These are phyloP conservation scores for Rhytidhysteron rufulum DNA, from an alignment of 2,329 filamentous ascomycete genomes.

Conservation along the genomic window DNA sequence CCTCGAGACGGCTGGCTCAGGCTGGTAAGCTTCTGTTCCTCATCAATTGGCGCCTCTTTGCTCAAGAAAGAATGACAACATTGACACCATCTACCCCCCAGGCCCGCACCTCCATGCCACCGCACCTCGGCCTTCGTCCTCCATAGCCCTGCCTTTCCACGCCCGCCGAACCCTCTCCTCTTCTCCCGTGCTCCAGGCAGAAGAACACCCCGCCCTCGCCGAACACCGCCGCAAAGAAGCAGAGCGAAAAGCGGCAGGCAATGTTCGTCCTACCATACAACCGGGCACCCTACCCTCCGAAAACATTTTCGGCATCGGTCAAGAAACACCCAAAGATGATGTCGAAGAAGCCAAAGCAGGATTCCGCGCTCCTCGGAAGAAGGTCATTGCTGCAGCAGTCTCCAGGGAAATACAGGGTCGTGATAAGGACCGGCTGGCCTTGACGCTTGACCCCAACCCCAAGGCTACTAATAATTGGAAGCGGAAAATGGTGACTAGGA, in stretches of 20 bases:
- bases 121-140: conserved; percentile 7
- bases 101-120: too few species aligned
- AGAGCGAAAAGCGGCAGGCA: conserved; percentile 27
- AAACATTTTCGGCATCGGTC: conserved; percentile 48
- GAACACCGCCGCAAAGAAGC: conserved; percentile 42
- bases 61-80: too few species aligned
- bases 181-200: background rate
- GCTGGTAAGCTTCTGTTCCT: conserved; percentile 50
- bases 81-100: too few species aligned
- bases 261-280: conserved; percentile 1
- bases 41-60: too few species aligned
- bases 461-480: conserved; percentile 69
- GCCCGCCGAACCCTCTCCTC: conserved; percentile 14
- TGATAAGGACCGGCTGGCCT: conserved; percentile 48
- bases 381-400: background rate
- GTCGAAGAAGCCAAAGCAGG: background rate
- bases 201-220: conserved; percentile 58
- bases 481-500: conserved; percentile 76
- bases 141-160: conserved; percentile 3
- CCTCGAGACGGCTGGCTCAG: conserved; percentile 58
- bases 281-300: conserved; percentile 44
- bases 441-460: conserved; percentile 72
- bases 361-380: background rate
- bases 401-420: too few species aligned
- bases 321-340: conserved; percentile 11